Evolutionary conservation across 2,329 filamentous ascomycete genomes (phyloP).

Genomic region (Stylonectria norvegica): DNA sequence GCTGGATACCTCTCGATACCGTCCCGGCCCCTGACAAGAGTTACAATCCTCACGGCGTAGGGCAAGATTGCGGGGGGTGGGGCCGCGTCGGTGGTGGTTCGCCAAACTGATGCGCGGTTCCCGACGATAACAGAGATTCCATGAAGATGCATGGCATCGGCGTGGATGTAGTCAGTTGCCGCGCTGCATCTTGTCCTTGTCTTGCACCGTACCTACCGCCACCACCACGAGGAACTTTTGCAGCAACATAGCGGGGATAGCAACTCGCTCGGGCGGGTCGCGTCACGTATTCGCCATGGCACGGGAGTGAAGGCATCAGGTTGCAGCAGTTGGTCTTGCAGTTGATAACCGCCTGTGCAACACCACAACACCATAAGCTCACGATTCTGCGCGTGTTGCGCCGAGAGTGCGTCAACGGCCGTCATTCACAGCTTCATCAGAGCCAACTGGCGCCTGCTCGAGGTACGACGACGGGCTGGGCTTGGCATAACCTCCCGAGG

Average conservation of each 20-base stretch:
- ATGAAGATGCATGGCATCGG: not conserved
- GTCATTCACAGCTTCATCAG: no score
- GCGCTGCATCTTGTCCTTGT: not conserved
- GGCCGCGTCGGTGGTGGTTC: not conserved
- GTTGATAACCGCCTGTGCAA: not conserved
- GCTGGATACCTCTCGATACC: not conserved
- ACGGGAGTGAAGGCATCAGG: conserved; percentile 2
- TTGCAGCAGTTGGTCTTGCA: conserved; percentile 6
- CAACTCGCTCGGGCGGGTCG: conserved; percentile 5
- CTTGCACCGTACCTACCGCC: not conserved
- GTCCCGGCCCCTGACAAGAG: not conserved
- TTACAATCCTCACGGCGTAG: not conserved
- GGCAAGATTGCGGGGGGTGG: not conserved
- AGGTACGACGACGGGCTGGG: not conserved
- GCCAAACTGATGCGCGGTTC: no score
- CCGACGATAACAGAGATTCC: not conserved
- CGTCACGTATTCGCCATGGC: conserved; percentile 3
- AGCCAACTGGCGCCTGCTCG: no score
- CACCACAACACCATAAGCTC: no score
- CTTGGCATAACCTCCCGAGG: not conserved
- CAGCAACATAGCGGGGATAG: conserved; percentile 15
- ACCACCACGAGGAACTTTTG: conserved; percentile 18
- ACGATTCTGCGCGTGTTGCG: no score
- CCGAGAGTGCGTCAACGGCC: no score
- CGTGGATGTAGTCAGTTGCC: not conserved